A percentile compares a stretch with the other conserved stretches of the same genome.
These are phyloP conservation scores for Diaporthe longicolla DNA, from an alignment of 2,329 filamentous ascomycete genomes.

Conservation along the genomic window DNA sequence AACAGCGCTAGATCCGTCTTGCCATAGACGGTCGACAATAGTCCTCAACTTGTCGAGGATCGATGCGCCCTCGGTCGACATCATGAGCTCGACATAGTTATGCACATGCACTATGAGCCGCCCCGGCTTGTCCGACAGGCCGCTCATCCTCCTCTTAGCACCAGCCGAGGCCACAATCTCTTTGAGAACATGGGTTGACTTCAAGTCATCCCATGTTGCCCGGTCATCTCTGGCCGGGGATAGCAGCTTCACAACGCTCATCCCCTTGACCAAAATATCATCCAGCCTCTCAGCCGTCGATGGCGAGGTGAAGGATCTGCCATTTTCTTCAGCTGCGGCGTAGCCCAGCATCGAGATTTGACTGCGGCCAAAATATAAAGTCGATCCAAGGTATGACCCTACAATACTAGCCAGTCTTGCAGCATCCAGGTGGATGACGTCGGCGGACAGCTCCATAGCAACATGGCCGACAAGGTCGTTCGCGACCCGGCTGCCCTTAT, in stretches of 20 bases:
- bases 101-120: constrained; percentile 81
- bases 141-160: constrained; percentile 49
- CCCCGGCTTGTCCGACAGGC: constrained; percentile 38
- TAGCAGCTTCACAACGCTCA: constrained; percentile 49
- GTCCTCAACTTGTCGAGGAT: constrained; percentile 80
- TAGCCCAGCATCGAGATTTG: constrained; percentile 70
- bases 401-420: constrained; percentile 79
- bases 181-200: constrained; percentile 70
- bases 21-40: constrained; percentile 79
- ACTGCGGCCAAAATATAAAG: constrained; percentile 61
- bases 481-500: constrained; percentile 50
- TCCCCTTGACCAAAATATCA: constrained; percentile 36
- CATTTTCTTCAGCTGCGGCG: constrained; percentile 67
- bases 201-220: constrained; percentile 70
- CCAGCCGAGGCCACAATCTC: constrained; percentile 67
- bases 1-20: constrained; percentile 78
- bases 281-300: constrained; percentile 61
- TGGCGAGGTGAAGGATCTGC: constrained; percentile 58
- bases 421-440: constrained; percentile 78
- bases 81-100: constrained; percentile 84
- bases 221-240: constrained; percentile 58
- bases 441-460: constrained; percentile 65
- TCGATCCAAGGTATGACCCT: constrained; percentile 78
- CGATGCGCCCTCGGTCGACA: constrained; percentile 76
- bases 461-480: constrained; percentile 49